Conservation (phyloP, 768 basidiomycete species). For the Fomitopsis pulvina region DNA sequence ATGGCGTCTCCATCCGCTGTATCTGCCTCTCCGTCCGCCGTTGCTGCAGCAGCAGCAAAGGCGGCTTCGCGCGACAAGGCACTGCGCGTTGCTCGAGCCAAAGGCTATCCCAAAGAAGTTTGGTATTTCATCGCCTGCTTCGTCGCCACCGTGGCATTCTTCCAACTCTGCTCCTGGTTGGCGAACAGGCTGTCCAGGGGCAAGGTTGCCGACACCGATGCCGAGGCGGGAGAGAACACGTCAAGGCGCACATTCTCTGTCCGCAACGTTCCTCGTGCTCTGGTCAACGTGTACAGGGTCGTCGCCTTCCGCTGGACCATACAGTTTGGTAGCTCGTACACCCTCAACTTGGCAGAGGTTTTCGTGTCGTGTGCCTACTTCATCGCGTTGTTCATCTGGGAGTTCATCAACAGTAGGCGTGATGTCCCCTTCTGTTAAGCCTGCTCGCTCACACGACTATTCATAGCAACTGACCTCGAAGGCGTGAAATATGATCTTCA, state of each 20-base stretch:
- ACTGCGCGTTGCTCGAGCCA: neutral
- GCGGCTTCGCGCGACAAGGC: neutral
- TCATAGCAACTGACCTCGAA: conserved; percentile 18
- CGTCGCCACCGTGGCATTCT: conserved; percentile 33
- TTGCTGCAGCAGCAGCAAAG: neutral
- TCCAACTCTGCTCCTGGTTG: conserved; percentile 24
- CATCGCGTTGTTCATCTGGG: conserved; percentile 22
- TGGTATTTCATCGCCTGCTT: conserved; percentile 38
- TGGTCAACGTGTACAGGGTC: conserved; percentile 24
- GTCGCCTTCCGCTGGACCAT: conserved; percentile 26
- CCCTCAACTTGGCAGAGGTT: conserved; percentile 31
- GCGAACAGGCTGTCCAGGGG: neutral
- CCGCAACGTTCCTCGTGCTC: conserved; percentile 18
- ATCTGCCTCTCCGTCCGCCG: no score
- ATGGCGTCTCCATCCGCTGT: no score
- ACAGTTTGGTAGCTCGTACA: conserved; percentile 23
- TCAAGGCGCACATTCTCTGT: conserved; percentile 9
- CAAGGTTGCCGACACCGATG: neutral
- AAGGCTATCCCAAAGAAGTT: conserved; percentile 33
- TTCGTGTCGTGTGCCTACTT: conserved; percentile 30
- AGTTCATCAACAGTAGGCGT: conserved; percentile 21
- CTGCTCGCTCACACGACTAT: neutral
- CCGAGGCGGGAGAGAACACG: conserved; percentile 3
- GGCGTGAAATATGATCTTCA: conserved; percentile 16
- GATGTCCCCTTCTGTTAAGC: neutral